These are phyloP conservation scores for Trametes coccinea DNA, from an alignment of 768 basidiomycete species.

Conservation along the genomic window DNA sequence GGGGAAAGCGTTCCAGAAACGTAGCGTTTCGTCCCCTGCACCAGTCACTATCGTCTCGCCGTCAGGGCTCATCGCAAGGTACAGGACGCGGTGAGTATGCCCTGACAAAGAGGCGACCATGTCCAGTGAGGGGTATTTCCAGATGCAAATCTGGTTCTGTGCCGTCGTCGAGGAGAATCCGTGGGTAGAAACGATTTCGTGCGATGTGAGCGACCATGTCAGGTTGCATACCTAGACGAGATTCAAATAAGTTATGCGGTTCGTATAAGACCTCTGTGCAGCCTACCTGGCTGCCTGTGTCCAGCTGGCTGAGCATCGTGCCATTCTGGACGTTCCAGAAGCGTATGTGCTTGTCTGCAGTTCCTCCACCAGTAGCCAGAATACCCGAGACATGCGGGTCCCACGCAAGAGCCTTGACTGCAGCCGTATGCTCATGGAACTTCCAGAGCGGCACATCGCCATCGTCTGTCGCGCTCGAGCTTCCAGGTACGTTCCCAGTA, in stretches of 20 bases:
- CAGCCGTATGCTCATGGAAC: constrained; percentile 95
- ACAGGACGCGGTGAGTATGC: constrained; percentile 92
- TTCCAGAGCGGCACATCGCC: constrained; percentile 75
- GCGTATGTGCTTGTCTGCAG: constrained; percentile 97
- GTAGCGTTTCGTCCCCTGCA: constrained; percentile 93
- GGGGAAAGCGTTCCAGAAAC: constrained; percentile 99
- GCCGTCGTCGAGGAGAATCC: constrained; percentile 93
- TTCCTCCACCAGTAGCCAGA: constrained; percentile 93
- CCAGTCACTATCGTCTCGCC: constrained; percentile 98
- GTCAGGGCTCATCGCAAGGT: constrained; percentile 97
- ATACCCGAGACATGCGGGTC: constrained; percentile 92
- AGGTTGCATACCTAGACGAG: constrained; percentile 88
- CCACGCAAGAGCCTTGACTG: constrained; percentile 98
- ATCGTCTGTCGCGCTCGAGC: constrained; percentile 32
- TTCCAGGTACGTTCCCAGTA: constrained; percentile 19
- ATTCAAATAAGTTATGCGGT: not conserved
- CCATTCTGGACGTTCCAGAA: constrained; percentile 96
- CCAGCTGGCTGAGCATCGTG: constrained; percentile 79
- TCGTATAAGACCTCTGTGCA: not conserved
- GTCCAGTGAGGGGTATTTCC: constrained; percentile 90
- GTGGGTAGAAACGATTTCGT: constrained; percentile 97
- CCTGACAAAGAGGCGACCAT: constrained; percentile 96
- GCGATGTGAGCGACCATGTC: constrained; percentile 93
- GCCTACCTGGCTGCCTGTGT: constrained; percentile 91
- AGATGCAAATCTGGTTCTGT: constrained; percentile 95